phyloP scores from a whole-genome alignment of 2,329 filamentous ascomycete genomes.

The Epichloe baconii region DNA sequence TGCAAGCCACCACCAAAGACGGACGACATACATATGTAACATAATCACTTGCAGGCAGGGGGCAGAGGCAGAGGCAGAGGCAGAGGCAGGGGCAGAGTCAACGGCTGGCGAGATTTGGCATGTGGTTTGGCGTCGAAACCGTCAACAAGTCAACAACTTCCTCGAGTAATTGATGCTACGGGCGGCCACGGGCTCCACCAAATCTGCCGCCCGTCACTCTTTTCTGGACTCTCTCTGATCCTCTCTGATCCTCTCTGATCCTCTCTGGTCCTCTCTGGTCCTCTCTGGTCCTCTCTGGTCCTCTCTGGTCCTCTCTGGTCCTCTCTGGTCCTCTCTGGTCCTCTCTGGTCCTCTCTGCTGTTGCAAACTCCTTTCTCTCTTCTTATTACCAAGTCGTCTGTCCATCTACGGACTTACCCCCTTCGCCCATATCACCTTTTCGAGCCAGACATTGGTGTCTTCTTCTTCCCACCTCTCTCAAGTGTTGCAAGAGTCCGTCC shows the following conservation, averaged over 20 bases:
- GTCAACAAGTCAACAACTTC: conserved; percentile 1
- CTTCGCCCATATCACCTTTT: background rate
- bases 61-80: too few species aligned
- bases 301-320: too few species aligned
- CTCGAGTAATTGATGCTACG: background rate
- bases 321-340: background rate
- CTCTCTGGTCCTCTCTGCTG: background rate
- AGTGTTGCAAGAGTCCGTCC: background rate
- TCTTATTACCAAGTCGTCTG: background rate
- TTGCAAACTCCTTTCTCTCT: background rate
- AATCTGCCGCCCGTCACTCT: background rate
- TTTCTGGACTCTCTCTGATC: background rate
- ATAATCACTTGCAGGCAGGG: too few species aligned
- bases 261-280: too few species aligned
- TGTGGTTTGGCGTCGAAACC: conserved; percentile 2
- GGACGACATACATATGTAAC: too few species aligned
- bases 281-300: too few species aligned
- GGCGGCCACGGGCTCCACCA: conserved; percentile 4
- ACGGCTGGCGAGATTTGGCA: conserved; percentile 3
- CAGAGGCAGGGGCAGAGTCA: too few species aligned
- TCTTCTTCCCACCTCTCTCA: background rate
- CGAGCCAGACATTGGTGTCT: background rate
- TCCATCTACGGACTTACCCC: background rate
- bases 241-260: too few species aligned
- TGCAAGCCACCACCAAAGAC: background rate